Percentiles rank a stretch among this genome's conserved stretches.
Conservation (phyloP, 2,329 filamentous ascomycete species). For the Neonectria ditissima region DNA sequence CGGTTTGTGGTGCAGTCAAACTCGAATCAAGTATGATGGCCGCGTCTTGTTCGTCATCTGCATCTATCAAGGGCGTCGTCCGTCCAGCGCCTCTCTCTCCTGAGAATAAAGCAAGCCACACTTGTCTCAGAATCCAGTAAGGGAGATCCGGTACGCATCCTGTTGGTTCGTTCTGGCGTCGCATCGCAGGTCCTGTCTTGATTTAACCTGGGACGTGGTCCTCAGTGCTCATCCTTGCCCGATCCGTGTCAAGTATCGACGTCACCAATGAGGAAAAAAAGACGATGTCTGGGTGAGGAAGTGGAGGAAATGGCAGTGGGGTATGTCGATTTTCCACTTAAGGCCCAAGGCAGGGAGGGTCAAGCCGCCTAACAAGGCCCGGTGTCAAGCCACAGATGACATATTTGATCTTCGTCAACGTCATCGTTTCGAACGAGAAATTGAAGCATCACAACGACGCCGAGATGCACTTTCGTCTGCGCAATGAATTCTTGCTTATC, state of each 20-base stretch:
- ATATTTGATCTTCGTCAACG: constrained; percentile 21
- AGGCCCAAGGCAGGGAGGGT: constrained; percentile 21
- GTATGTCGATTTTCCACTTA: background rate
- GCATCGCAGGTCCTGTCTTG: constrained; percentile 8
- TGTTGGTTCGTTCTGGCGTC: constrained; percentile 3
- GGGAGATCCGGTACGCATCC: background rate
- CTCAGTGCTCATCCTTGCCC: constrained; percentile 19
- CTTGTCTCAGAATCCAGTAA: background rate
- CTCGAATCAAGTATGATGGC: background rate
- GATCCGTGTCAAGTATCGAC: constrained; percentile 6
- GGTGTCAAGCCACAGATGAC: constrained; percentile 23
- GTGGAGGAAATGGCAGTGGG: background rate
- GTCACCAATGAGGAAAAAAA: background rate
- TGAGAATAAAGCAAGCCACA: background rate
- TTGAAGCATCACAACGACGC: constrained; percentile 1
- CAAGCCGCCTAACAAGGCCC: constrained; percentile 5
- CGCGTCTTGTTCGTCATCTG: background rate
- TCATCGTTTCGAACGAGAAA: constrained; percentile 26
- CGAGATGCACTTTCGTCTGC: no score
- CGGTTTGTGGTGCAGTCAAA: background rate
- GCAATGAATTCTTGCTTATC: background rate
- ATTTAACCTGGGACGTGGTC: constrained; percentile 13
- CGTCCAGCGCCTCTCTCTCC: background rate
- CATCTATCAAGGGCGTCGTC: background rate
- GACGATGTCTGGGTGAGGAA: constrained; percentile 1